Conservation (phyloP, 495 filamentous ascomycete genomes). For the Patellaria atrata region DNA sequence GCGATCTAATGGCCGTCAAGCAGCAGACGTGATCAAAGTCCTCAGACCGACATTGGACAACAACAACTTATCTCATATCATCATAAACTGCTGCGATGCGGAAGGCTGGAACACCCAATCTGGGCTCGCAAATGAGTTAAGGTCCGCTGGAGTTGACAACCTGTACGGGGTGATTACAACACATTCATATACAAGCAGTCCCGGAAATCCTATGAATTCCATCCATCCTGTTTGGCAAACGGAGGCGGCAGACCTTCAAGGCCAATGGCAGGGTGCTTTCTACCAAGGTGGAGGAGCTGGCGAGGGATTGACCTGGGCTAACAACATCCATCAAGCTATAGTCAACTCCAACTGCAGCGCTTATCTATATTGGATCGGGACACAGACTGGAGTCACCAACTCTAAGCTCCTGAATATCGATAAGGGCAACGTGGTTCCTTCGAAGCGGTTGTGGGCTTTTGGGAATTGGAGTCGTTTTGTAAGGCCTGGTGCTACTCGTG, state of each 20-base stretch:
- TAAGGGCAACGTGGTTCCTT: conserved; percentile 7
- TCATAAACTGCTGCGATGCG: conserved; percentile 17
- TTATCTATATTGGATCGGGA: conserved; percentile 18
- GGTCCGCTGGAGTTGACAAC: neutral
- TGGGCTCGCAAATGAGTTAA: conserved; percentile 6
- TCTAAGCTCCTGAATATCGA: conserved; percentile 11
- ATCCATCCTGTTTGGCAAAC: conserved; percentile 13
- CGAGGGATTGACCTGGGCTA: conserved; percentile 15
- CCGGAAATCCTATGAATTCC: conserved; percentile 7
- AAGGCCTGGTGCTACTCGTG: conserved; percentile 19
- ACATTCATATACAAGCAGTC: conserved; percentile 10
- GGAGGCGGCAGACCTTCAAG: conserved; percentile 22
- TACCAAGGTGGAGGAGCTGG: conserved; percentile 12
- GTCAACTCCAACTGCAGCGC: conserved; percentile 5
- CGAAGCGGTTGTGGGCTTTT: conserved; percentile 13
- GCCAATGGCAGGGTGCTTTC: conserved; percentile 7
- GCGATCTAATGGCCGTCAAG: conserved; percentile 11
- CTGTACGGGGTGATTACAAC: conserved; percentile 7
- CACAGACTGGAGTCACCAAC: conserved; percentile 27
- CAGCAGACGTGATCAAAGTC: conserved; percentile 17
- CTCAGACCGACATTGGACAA: conserved; percentile 17
- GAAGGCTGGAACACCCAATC: conserved; percentile 13
- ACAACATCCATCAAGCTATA: conserved; percentile 12
- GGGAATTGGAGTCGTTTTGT: conserved; percentile 13
- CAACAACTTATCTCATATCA: neutral